Conservation (phyloP, 2,329 filamentous ascomycete genomes). For the Verticillium nubilum region DNA sequence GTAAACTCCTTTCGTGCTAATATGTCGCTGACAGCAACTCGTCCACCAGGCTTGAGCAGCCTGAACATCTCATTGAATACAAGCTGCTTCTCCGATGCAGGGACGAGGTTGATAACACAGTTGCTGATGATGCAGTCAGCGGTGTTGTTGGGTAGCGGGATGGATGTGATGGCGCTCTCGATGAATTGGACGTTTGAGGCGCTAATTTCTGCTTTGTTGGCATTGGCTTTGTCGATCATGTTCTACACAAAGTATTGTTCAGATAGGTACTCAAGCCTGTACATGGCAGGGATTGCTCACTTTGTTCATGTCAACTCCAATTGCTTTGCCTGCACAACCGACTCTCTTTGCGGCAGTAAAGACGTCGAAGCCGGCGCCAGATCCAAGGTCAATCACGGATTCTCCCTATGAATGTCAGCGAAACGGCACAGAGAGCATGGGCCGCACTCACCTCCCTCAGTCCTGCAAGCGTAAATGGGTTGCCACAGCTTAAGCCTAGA, state of each 20-base stretch:
- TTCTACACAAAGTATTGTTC: not conserved
- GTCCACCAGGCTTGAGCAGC: conserved; percentile 49
- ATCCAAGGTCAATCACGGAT: conserved; percentile 51
- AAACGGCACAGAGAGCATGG: not conserved
- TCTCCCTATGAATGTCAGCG: conserved; percentile 37
- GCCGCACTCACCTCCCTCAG: conserved; percentile 30
- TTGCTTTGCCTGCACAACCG: conserved; percentile 38
- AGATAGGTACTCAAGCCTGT: not conserved
- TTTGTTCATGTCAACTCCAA: conserved; percentile 58
- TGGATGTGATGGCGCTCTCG: conserved; percentile 42
- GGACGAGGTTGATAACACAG: conserved; percentile 58
- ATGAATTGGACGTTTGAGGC: conserved; percentile 45
- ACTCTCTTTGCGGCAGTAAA: conserved; percentile 48
- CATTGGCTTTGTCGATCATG: conserved; percentile 24
- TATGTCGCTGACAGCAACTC: conserved; percentile 56
- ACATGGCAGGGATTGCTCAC: conserved; percentile 21
- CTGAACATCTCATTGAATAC: conserved; percentile 55
- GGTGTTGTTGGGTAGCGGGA: conserved; percentile 33
- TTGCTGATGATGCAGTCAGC: conserved; percentile 58
- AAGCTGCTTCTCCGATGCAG: conserved; percentile 40
- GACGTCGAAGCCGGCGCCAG: conserved; percentile 52
- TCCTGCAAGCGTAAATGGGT: conserved; percentile 42
- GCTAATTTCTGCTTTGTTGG: conserved; percentile 32
- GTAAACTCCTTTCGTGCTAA: conserved; percentile 44
- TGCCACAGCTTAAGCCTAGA: conserved; percentile 49